Evolutionary conservation across 1,139 yeast species (phyloP), one percentile per base, ranked within the genome.

Genomic region (Yamadazyma atmosphaerica): DNA sequence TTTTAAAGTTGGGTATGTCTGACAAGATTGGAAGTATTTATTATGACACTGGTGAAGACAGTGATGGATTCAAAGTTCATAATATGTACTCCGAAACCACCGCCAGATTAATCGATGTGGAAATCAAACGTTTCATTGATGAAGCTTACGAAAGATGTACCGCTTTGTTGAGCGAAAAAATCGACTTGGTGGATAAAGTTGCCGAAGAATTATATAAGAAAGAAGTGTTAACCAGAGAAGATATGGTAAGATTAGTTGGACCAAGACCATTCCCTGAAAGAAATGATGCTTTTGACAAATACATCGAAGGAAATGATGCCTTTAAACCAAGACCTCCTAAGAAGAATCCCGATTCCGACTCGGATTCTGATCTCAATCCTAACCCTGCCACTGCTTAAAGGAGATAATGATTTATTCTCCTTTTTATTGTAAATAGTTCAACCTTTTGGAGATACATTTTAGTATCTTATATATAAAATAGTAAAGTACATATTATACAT

Each of bases 241-340:
- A 85, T 54, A 85, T 85, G 94, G 77, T 84, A 40, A 68, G 80
- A 41, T 56, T 85, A 29, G 66, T 83, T 33, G 94, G 94, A 2
- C 82, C 83, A 47, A 72, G 94, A 54, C 89, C 89, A 16, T 84
- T 82, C 71, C 79, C 83, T 10, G 89, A 84, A 58, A 74, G 80
- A 50, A 84, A 83, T 52, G 92, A 84, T 60, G 92, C 90, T 1
- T 84, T 85, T 56, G 90, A 85, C 61, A 83, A 83, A 55, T 85
- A 85, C 53, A 65, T 85, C 46, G 79, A 78, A 47, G 79, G 75
- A 14, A 55, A 57, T 33, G 72, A 61, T 47, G 65, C 67, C 3
- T 62, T 63, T 45, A 61, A 60, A 43, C 64, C 63, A 27, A 54
- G 53, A 33, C 57, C 63, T 22, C 11, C 26, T 8, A 12, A 23